A percentile compares a stretch with the other conserved stretches of the same genome.
These are phyloP conservation scores for Diutina scorzettiae DNA, from an alignment of 1,139 yeast species.

Conservation along the genomic window DNA sequence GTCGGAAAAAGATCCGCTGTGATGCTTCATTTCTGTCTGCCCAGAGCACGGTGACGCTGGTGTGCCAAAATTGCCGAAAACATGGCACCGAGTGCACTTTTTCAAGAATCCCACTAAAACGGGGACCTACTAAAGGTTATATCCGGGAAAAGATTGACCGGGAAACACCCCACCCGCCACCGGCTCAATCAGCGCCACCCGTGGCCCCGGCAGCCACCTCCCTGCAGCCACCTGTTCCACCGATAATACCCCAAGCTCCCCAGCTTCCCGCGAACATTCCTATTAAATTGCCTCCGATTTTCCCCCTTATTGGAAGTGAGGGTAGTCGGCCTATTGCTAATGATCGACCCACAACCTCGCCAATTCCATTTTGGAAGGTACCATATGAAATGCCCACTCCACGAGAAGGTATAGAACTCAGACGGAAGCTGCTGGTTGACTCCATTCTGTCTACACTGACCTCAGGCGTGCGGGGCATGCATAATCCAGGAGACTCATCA, in stretches of 20 bases:
- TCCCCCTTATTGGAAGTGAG: conserved; percentile 7
- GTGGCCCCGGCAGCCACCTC: neutral
- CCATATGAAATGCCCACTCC: conserved; percentile 37
- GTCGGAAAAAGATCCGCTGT: conserved; percentile 52
- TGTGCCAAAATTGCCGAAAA: conserved; percentile 47
- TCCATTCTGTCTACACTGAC: conserved; percentile 21
- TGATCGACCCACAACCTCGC: conserved; percentile 17
- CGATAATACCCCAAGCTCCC: neutral
- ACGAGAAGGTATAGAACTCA: conserved; percentile 5
- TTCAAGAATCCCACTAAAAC: conserved; percentile 55
- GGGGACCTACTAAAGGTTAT: conserved; percentile 72
- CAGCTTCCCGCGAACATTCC: conserved; percentile 9
- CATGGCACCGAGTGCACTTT: conserved; percentile 47
- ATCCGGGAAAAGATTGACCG: conserved; percentile 18
- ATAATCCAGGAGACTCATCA: conserved; percentile 18
- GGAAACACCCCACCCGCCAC: neutral
- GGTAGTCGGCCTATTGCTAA: conserved; percentile 7
- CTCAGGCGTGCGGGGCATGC: conserved; percentile 17
- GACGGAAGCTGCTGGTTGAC: conserved; percentile 20
- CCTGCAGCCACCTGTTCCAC: neutral
- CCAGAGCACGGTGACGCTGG: conserved; percentile 31
- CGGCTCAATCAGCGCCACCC: neutral
- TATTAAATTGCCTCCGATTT: conserved; percentile 18
- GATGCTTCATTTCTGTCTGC: conserved; percentile 39
- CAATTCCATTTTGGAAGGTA: conserved; percentile 39